phyloP scores from a whole-genome alignment of 106 monocot species.

The Chionographis japonica region DNA sequence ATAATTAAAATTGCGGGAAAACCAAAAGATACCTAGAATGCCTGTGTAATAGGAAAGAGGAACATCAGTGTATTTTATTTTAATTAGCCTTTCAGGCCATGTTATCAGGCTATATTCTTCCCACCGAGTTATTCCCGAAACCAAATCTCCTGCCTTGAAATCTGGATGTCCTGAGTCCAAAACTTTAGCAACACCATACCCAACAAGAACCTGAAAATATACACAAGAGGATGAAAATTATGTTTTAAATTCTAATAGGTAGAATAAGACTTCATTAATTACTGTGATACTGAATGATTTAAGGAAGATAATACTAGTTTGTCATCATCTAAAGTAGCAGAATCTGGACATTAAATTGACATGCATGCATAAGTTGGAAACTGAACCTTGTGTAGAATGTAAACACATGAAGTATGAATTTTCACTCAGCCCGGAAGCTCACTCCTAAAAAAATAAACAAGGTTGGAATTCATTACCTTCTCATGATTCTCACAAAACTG shows the following conservation, averaged over 20 bases:
- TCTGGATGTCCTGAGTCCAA: slow-evolving; percentile 50
- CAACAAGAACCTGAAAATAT: slow-evolving; percentile 38
- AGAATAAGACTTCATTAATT: neutral
- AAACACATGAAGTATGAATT: neutral
- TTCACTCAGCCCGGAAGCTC: too few species aligned
- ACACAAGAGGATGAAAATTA: neutral
- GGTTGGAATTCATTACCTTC: too few species aligned
- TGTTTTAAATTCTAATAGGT: neutral
- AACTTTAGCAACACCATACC: slow-evolving; percentile 55
- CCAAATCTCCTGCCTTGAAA: slow-evolving; percentile 54
- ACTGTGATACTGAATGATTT: neutral
- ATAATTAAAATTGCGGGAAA: neutral
- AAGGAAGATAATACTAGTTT: neutral
- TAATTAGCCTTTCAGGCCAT: slow-evolving; percentile 15
- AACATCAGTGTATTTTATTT: slow-evolving; percentile 54
- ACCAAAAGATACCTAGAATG: slow-evolving; percentile 36
- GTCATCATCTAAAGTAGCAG: neutral
- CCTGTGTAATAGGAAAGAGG: slow-evolving; percentile 62
- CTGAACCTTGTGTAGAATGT: too few species aligned
- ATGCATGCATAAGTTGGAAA: too few species aligned
- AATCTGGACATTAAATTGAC: neutral
- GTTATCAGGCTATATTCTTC: slow-evolving; percentile 53
- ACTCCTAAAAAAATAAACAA: too few species aligned
- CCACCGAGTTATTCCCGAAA: slow-evolving; percentile 51
- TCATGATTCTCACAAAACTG: too few species aligned